phyloP scores from a whole-genome alignment of 78 protist genomes.

The Chrysochromulina tobinii region DNA sequence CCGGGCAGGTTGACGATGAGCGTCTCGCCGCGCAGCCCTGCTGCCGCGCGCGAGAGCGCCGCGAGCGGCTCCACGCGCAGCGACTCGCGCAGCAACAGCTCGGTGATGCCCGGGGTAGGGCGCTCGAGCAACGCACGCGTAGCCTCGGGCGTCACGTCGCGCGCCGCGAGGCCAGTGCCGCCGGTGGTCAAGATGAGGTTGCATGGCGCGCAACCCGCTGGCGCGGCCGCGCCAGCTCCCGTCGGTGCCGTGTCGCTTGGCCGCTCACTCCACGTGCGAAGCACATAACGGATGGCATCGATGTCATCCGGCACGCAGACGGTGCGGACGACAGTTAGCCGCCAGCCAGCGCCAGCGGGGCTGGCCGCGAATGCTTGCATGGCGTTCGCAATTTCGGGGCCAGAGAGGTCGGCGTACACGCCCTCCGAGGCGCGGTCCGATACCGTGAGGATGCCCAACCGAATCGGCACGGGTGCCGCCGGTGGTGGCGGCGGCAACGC shows the following conservation, averaged over 20 bases:
- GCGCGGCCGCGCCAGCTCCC: not conserved
- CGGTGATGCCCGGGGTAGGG: not conserved
- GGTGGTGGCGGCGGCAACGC: not conserved
- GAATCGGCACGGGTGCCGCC: not conserved
- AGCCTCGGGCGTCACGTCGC: slow-evolving; percentile 44
- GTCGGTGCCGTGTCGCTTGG: no score
- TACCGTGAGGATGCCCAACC: slow-evolving; percentile 21
- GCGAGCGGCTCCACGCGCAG: not conserved
- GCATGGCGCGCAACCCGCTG: not conserved
- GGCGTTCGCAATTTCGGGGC: not conserved
- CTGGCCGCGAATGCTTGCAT: not conserved
- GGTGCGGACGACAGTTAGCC: not conserved
- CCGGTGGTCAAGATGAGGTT: slow-evolving; percentile 30
- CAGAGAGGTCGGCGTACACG: not conserved
- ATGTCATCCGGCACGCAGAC: not conserved
- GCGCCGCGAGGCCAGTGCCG: slow-evolving; percentile 25
- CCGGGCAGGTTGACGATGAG: slow-evolving; percentile 35
- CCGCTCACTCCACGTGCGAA: not conserved
- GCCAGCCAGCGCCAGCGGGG: not conserved
- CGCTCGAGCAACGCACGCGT: not conserved
- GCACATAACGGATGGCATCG: not conserved
- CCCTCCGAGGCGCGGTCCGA: slow-evolving; percentile 34
- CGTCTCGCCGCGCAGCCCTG: not conserved
- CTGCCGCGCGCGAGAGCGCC: not conserved
- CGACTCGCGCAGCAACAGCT: not conserved